phyloP scores from a whole-genome alignment of 352 stramenopile species.

The Globisporangium nodosum region DNA sequence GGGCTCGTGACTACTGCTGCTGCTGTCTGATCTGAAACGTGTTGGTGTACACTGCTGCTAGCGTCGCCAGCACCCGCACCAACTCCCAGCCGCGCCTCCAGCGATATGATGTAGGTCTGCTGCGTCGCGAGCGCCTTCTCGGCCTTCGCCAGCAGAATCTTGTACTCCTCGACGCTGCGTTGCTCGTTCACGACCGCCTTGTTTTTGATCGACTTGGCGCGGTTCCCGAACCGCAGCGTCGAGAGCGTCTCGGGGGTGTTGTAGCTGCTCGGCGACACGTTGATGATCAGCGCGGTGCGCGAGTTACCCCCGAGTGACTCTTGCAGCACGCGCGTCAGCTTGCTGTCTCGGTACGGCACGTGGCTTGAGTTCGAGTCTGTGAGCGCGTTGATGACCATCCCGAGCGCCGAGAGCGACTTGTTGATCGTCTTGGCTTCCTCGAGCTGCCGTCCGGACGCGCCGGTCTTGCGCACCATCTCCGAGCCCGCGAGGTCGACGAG shows the following conservation, averaged over 20 bases:
- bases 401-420: conserved; percentile 90
- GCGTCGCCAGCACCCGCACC: background rate
- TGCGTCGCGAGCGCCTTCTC: conserved; percentile 81
- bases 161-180: conserved; percentile 89
- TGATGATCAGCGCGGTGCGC: conserved; percentile 92
- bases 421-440: conserved; percentile 97
- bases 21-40: background rate
- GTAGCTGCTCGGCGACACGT: conserved; percentile 86
- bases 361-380: conserved; percentile 76
- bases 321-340: conserved; percentile 90
- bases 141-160: conserved; percentile 70
- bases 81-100: conserved; percentile 58
- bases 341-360: conserved; percentile 89
- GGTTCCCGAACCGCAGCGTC: conserved; percentile 88
- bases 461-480: conserved; percentile 93
- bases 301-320: conserved; percentile 93
- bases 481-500: conserved; percentile 93
- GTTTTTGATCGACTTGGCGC: conserved; percentile 95
- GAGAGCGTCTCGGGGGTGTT: conserved; percentile 91
- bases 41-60: background rate
- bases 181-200: conserved; percentile 93
- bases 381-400: conserved; percentile 94
- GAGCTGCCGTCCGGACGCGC: conserved; percentile 83
- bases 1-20: background rate
- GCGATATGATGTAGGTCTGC: conserved; percentile 76